Evolutionary conservation across 1,284 basidiomycete species (phyloP).

Genomic region (Marasmius fiardii): DNA sequence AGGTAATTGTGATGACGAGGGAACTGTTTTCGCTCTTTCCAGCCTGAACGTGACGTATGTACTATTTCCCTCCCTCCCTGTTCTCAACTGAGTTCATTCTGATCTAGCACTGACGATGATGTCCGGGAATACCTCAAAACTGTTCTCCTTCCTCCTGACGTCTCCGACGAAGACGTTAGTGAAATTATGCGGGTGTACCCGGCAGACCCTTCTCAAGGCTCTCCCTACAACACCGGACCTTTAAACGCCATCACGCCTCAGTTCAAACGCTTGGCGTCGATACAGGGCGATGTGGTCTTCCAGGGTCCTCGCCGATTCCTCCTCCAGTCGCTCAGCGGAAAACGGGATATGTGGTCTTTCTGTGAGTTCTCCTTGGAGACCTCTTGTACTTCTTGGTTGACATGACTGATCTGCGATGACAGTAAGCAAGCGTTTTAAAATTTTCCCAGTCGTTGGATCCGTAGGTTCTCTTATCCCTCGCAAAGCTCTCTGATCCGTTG

Average conservation of each 20-base stretch:
- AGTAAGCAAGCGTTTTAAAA: constrained; percentile 46
- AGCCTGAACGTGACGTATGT: constrained; percentile 39
- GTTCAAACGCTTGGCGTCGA: constrained; percentile 50
- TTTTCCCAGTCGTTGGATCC: constrained; percentile 38
- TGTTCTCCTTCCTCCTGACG: constrained; percentile 27
- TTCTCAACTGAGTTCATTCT: background rate
- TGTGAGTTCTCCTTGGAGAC: constrained; percentile 27
- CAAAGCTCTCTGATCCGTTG: constrained; percentile 13
- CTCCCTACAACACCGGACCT: constrained; percentile 47
- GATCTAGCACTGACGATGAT: constrained; percentile 31
- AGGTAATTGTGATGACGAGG: constrained; percentile 51
- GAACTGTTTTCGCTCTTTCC: constrained; percentile 45
- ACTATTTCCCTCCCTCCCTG: background rate
- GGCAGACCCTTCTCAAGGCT: constrained; percentile 39
- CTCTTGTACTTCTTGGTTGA: background rate
- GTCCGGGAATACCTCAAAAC: constrained; percentile 32
- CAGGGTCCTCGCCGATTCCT: constrained; percentile 53
- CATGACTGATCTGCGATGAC: background rate
- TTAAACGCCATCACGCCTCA: constrained; percentile 44
- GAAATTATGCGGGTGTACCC: constrained; percentile 38
- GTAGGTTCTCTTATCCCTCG: constrained; percentile 23
- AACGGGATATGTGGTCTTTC: constrained; percentile 47
- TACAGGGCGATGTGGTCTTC: constrained; percentile 52
- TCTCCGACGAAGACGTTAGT: constrained; percentile 25
- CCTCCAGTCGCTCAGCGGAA: constrained; percentile 34